These are phyloP conservation scores for Thalassia testudinum DNA, from an alignment of 116 monocot genomes.

Conservation along the genomic window DNA sequence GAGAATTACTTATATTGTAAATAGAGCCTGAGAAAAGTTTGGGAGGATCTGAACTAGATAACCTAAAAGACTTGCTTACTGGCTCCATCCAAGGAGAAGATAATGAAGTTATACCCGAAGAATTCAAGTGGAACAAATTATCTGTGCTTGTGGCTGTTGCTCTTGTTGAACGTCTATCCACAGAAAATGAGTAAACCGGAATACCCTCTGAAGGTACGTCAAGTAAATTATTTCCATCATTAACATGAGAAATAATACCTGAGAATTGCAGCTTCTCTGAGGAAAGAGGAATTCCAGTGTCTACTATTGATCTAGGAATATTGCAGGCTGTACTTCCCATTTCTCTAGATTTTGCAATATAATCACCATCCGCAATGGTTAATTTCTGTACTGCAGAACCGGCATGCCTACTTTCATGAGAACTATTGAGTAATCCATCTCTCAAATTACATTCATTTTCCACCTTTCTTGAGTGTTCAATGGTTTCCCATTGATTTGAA, in stretches of 20 bases:
- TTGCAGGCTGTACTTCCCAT: slow-evolving; percentile 20
- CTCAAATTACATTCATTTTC: slow-evolving; percentile 18
- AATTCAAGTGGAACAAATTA: slow-evolving; percentile 33
- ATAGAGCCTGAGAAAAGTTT: slow-evolving; percentile 79
- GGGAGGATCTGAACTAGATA: slow-evolving; percentile 64
- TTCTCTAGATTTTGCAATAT: slow-evolving; percentile 25
- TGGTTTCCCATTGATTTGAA: slow-evolving; percentile 57
- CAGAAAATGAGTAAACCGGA: slow-evolving; percentile 61
- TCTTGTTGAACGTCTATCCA: slow-evolving; percentile 29
- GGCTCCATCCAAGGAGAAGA: slow-evolving; percentile 44
- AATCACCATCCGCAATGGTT: slow-evolving; percentile 13
- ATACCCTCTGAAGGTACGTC: slow-evolving; percentile 82
- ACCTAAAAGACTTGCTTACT: slow-evolving; percentile 32
- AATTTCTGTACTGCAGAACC: slow-evolving; percentile 9
- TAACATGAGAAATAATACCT: slow-evolving; percentile 57
- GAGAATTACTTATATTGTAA: slow-evolving; percentile 35
- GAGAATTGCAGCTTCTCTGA: slow-evolving; percentile 67
- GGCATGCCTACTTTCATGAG: slow-evolving; percentile 15
- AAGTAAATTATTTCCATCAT: slow-evolving; percentile 44
- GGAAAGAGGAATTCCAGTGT: slow-evolving; percentile 25
- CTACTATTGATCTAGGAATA: slow-evolving; percentile 19
- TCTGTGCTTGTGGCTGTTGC: slow-evolving; percentile 19
- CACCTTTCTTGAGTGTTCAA: slow-evolving; percentile 26
- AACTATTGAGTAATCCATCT: slow-evolving; percentile 6
- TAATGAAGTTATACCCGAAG: slow-evolving; percentile 34